Conservation (phyloP, 1,284 basidiomycete genomes). For the Ganoderma resinaceum region DNA sequence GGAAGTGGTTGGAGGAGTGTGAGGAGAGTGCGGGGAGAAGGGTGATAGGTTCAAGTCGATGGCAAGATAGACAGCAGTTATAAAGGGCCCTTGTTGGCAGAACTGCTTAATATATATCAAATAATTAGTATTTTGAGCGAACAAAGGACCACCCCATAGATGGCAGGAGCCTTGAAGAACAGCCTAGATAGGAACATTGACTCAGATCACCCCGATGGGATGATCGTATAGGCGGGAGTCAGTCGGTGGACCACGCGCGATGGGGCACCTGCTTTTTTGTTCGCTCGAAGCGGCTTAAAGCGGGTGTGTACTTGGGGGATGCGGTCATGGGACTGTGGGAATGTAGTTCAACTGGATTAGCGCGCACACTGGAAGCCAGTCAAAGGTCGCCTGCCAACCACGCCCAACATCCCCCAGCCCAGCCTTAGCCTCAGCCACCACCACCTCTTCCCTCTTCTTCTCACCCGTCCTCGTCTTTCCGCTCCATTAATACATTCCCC, state of each 20-base stretch:
- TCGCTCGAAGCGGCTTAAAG: neutral
- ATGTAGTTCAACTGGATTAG: neutral
- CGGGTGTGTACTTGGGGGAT: too few species aligned
- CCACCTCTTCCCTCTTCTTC: neutral
- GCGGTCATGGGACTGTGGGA: neutral
- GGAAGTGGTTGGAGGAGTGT: too few species aligned
- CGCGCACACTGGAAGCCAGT: too few species aligned
- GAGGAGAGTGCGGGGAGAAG: too few species aligned
- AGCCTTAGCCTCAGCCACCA: neutral
- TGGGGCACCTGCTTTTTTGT: neutral
- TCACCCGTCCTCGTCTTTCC: neutral
- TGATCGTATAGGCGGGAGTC: neutral
- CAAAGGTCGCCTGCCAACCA: neutral
- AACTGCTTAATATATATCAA: too few species aligned
- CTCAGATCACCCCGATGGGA: neutral
- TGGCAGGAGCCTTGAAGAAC: neutral
- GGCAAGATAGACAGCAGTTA: neutral
- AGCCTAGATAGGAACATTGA: constrained; percentile 1
- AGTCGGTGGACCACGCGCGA: neutral
- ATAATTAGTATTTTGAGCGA: neutral
- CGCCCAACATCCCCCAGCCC: neutral
- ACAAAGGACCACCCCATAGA: neutral
- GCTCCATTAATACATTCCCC: neutral
- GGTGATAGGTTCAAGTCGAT: neutral
- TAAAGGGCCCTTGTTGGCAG: too few species aligned